phyloP scores from a whole-genome alignment of 306 rosid genomes.

The Dryas octopetala region DNA sequence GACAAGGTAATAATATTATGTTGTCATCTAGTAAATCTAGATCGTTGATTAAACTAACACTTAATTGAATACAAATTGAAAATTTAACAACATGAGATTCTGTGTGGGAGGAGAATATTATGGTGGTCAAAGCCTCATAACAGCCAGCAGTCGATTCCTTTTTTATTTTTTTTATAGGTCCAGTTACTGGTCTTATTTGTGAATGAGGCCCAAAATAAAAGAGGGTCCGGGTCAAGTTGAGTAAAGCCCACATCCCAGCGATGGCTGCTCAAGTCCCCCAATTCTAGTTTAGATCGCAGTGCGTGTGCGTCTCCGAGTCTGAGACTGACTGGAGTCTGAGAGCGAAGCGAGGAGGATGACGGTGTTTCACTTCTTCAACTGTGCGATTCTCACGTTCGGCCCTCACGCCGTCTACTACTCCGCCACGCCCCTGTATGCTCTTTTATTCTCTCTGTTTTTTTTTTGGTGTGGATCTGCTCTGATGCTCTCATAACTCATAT shows the following conservation, averaged over 20 bases:
- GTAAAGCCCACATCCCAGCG: neutral
- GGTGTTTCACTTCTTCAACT: conserved; percentile 95
- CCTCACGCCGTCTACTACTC: conserved; percentile 99
- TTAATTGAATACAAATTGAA: no score
- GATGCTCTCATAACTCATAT: neutral
- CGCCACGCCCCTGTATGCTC: conserved; percentile 83
- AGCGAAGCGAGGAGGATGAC: conserved; percentile 47
- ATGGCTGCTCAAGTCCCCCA: conserved; percentile 4
- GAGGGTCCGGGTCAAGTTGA: neutral
- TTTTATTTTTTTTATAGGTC: neutral
- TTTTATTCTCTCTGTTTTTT: neutral
- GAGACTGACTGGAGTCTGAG: conserved; percentile 4
- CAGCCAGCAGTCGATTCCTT: no score
- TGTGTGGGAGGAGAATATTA: no score
- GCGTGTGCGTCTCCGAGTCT: neutral
- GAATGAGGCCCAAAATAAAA: neutral
- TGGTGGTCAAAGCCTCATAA: no score
- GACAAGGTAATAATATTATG: no score
- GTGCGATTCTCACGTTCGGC: conserved; percentile 97
- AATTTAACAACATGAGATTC: no score
- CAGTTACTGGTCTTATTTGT: neutral
- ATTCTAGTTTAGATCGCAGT: neutral
- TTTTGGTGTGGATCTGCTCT: neutral
- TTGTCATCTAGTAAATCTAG: no score
- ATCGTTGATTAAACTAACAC: no score